These are phyloP conservation scores for Naematelia aurantialba DNA, from an alignment of 768 basidiomycete genomes.

Conservation along the genomic window DNA sequence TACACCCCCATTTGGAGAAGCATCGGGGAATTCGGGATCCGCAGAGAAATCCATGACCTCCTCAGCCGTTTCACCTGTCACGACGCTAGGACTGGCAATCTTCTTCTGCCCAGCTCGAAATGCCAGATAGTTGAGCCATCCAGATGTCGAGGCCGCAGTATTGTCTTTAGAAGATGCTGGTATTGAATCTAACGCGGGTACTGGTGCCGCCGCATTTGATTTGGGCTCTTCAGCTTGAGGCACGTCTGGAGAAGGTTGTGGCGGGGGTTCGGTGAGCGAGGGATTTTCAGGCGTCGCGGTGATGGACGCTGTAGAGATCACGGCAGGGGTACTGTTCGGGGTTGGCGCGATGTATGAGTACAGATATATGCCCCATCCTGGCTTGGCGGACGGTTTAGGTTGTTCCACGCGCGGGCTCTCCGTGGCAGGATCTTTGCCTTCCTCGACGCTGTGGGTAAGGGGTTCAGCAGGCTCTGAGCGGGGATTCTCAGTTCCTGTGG, in stretches of 20 bases:
- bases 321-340: slow-evolving; percentile 1
- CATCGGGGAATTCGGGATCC: slow-evolving; percentile 43
- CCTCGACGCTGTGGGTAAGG: background rate
- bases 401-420: background rate
- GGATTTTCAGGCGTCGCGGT: background rate
- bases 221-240: background rate
- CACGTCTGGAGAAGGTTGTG: background rate
- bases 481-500: background rate
- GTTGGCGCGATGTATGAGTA: slow-evolving; percentile 29
- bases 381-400: background rate
- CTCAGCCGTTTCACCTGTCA: slow-evolving; percentile 7
- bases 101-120: slow-evolving; percentile 35
- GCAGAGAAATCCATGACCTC: slow-evolving; percentile 44
- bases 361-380: slow-evolving; percentile 28
- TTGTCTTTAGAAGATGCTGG: background rate
- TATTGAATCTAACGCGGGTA: background rate
- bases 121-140: slow-evolving; percentile 45
- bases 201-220: background rate
- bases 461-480: background rate
- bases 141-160: slow-evolving; percentile 15
- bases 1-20: background rate
- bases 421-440: background rate
- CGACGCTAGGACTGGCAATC: slow-evolving; percentile 9
- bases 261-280: background rate
- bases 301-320: background rate